A percentile compares a stretch with the other conserved stretches of the same genome.
Evolutionary conservation across 2,329 filamentous ascomycete genomes (phyloP).

Genomic region (Trichoderma sp.): DNA sequence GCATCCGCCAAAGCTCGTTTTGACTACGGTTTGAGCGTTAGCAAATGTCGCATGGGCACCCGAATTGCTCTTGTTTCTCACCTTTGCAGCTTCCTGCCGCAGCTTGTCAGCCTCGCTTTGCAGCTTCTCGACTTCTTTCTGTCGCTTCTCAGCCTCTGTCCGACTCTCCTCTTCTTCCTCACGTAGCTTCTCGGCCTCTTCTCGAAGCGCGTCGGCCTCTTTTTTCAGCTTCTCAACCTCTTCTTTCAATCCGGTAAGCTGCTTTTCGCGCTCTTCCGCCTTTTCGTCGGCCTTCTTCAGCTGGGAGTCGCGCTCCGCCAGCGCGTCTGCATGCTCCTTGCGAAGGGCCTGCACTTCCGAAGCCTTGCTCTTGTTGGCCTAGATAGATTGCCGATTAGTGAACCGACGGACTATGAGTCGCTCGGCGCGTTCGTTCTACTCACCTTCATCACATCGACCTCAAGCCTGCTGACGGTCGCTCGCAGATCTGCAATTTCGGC

Average conservation of each 20-base stretch:
- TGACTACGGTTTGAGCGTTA: constrained; percentile 34
- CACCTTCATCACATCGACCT: constrained; percentile 65
- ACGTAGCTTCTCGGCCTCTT: constrained; percentile 30
- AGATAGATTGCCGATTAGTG: constrained; percentile 14
- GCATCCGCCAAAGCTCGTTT: constrained; percentile 45
- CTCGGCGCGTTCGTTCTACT: constrained; percentile 9
- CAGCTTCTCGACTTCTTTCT: constrained; percentile 36
- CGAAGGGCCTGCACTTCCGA: constrained; percentile 62
- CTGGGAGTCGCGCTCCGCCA: constrained; percentile 43
- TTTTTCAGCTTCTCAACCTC: constrained; percentile 32
- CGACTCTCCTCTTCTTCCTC: constrained; percentile 1
- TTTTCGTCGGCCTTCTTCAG: constrained; percentile 36
- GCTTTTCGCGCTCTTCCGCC: constrained; percentile 35
- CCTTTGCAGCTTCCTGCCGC: constrained; percentile 35
- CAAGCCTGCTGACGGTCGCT: constrained; percentile 61
- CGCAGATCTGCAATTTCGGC: constrained; percentile 66
- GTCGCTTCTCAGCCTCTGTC: constrained; percentile 33
- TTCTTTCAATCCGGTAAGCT: constrained; percentile 33
- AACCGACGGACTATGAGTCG: background rate
- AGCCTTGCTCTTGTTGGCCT: constrained; percentile 62
- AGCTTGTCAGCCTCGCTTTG: constrained; percentile 31
- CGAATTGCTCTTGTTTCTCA: constrained; percentile 27
- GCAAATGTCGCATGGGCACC: background rate
- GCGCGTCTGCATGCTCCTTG: constrained; percentile 40
- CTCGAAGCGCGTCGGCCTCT: constrained; percentile 34